Conservation (phyloP, 208 protist genomes). For the Crithidia thermophila region DNA sequence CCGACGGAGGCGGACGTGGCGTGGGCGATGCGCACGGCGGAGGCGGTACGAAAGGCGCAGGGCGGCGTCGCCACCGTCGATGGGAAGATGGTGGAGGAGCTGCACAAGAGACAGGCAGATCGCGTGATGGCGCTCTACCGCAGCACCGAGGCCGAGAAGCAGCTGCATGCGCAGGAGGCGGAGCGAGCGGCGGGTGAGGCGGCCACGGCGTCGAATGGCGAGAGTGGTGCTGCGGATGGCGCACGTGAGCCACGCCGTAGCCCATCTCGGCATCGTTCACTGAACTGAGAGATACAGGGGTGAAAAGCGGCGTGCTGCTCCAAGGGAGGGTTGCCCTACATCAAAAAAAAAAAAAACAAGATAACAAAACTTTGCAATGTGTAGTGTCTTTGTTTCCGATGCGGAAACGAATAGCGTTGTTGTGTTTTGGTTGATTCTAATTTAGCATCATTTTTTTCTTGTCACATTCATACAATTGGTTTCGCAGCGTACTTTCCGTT, state of each 20-base stretch:
- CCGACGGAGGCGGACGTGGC: constrained; percentile 60
- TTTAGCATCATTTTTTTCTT: too few species aligned
- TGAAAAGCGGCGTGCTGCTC: not conserved
- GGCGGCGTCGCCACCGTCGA: constrained; percentile 50
- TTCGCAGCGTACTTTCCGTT: too few species aligned
- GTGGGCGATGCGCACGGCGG: constrained; percentile 61
- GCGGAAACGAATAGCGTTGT: too few species aligned
- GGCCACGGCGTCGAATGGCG: not conserved
- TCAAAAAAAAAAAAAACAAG: constrained; percentile 8
- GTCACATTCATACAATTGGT: too few species aligned
- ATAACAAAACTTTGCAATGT: too few species aligned
- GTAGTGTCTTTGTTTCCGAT: too few species aligned
- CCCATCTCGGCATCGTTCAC: constrained; percentile 18
- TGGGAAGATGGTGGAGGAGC: constrained; percentile 68
- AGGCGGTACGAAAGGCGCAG: constrained; percentile 31
- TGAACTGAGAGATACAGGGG: not conserved
- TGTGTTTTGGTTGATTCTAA: too few species aligned
- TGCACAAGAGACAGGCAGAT: constrained; percentile 63
- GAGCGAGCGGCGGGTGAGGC: not conserved
- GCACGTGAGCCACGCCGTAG: constrained; percentile 11
- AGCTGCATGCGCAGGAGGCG: constrained; percentile 3
- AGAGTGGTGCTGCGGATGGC: not conserved
- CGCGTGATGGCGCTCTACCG: constrained; percentile 42
- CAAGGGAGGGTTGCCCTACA: too few species aligned
- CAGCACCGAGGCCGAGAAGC: constrained; percentile 29